Evolutionary conservation across 2,329 filamentous ascomycete genomes (phyloP).

Genomic region (Aspergillus oerlinghausenensis): DNA sequence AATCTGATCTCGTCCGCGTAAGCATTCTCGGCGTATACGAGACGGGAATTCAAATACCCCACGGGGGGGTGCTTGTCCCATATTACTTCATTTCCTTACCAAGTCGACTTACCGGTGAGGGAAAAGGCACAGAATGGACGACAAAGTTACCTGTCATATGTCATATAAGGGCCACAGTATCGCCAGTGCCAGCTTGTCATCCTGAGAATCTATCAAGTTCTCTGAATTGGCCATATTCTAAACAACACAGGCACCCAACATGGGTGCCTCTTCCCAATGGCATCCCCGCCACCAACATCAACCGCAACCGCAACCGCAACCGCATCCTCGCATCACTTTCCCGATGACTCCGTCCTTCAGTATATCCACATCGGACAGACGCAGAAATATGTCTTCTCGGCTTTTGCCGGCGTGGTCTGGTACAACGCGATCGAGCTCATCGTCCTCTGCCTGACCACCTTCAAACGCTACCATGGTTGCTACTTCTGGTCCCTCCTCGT

Average conservation of each 20-base stretch:
- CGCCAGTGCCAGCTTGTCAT: background rate
- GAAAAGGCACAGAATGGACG: background rate
- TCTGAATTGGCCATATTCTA: background rate
- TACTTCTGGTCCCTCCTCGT: conserved; percentile 46
- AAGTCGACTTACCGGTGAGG: background rate
- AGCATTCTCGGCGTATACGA: background rate
- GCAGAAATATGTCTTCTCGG: conserved; percentile 13
- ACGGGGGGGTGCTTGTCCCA: background rate
- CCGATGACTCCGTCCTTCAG: conserved; percentile 5
- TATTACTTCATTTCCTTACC: too few relatives aligned
- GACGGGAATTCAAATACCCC: background rate
- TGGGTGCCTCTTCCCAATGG: conserved; percentile 10
- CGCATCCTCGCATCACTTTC: background rate
- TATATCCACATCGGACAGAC: background rate
- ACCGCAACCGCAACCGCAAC: background rate
- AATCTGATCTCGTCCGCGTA: background rate
- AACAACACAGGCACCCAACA: background rate
- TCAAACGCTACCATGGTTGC: conserved; percentile 38
- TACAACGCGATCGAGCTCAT: conserved; percentile 23
- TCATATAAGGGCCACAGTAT: background rate
- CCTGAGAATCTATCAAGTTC: background rate
- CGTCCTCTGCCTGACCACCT: conserved; percentile 42
- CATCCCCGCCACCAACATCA: conserved; percentile 13
- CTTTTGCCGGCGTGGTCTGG: conserved; percentile 18
- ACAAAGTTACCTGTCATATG: background rate